A percentile compares a stretch with the other conserved stretches of the same genome.
Conservation (phyloP, 2,329 filamentous ascomycete species). For the Spiromastix sp. region DNA sequence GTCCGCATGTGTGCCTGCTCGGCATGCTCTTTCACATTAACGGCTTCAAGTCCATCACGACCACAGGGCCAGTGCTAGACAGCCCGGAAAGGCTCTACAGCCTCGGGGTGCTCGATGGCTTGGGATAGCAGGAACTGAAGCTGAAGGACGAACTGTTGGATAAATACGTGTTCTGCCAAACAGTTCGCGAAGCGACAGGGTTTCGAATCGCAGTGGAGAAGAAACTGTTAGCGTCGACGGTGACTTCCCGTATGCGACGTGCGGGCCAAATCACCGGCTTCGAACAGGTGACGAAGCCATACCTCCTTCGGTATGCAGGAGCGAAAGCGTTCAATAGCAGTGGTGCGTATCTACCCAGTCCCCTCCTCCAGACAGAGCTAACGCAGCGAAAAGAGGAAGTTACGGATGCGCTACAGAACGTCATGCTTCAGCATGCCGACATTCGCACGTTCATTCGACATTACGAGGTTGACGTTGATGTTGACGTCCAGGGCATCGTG, state of each 20-base stretch:
- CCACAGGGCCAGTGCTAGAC: constrained; percentile 17
- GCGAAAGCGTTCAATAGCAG: constrained; percentile 30
- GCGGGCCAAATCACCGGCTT: constrained; percentile 25
- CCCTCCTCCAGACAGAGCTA: constrained; percentile 5
- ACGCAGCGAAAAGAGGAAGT: constrained; percentile 13
- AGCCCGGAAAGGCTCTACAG: constrained; percentile 25
- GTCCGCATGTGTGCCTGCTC: constrained; percentile 21
- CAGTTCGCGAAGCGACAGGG: constrained; percentile 13
- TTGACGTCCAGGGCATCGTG: constrained; percentile 19
- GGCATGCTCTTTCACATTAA: constrained; percentile 22
- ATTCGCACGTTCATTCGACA: constrained; percentile 20
- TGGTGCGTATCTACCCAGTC: constrained; percentile 17
- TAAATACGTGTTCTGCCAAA: constrained; percentile 23
- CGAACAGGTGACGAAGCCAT: constrained; percentile 21
- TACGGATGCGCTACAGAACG: constrained; percentile 15
- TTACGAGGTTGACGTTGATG: constrained; percentile 18
- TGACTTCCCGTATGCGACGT: constrained; percentile 14
- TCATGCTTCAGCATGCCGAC: constrained; percentile 17
- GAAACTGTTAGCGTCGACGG: constrained; percentile 11
- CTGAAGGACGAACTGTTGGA: constrained; percentile 23
- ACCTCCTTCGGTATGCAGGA: constrained; percentile 24
- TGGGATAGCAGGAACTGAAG: constrained; percentile 22
- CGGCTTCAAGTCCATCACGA: constrained; percentile 21
- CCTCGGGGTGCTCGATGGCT: constrained; percentile 21
- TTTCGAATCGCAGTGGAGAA: constrained; percentile 20